phyloP scores from a whole-genome alignment of 805 yeast genomes.

The Crinitomyces ghanaensis region DNA sequence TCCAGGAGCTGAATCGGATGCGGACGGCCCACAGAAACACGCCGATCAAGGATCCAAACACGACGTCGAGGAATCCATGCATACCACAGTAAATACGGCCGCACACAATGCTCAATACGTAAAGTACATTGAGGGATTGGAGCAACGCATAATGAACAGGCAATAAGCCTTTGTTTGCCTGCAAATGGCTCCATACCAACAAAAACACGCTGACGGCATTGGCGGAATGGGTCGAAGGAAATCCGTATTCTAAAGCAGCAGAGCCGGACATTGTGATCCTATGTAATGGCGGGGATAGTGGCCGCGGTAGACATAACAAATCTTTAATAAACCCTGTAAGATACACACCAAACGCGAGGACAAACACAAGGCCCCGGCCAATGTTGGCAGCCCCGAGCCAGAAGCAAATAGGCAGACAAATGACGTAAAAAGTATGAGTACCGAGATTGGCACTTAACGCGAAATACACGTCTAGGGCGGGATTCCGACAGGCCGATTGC shows the following conservation, averaged over 20 bases:
- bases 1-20: slow-evolving; percentile 27
- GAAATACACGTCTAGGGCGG: slow-evolving; percentile 58
- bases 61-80: slow-evolving; percentile 85
- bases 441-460: slow-evolving; percentile 85
- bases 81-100: slow-evolving; percentile 93
- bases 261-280: slow-evolving; percentile 85
- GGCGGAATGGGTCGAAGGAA: slow-evolving; percentile 90
- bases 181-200: slow-evolving; percentile 26
- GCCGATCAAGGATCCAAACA: slow-evolving; percentile 59
- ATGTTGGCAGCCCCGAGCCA: slow-evolving; percentile 61
- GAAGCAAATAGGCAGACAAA: slow-evolving; percentile 72
- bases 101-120: slow-evolving; percentile 52
- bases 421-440: slow-evolving; percentile 84
- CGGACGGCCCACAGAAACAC: slow-evolving; percentile 39
- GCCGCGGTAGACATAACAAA: slow-evolving; percentile 81
- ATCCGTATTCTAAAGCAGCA: slow-evolving; percentile 88
- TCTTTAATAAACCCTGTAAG: slow-evolving; percentile 69
- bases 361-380: slow-evolving; percentile 52
- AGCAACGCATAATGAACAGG: slow-evolving; percentile 2
- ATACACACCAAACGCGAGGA: slow-evolving; percentile 50
- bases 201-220: slow-evolving; percentile 79
- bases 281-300: slow-evolving; percentile 81
- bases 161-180: slow-evolving; percentile 6
- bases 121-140: slow-evolving; percentile 25
- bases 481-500: slow-evolving; percentile 41